These are phyloP conservation scores for Russula compacta DNA, from an alignment of 768 basidiomycete genomes.

Conservation along the genomic window DNA sequence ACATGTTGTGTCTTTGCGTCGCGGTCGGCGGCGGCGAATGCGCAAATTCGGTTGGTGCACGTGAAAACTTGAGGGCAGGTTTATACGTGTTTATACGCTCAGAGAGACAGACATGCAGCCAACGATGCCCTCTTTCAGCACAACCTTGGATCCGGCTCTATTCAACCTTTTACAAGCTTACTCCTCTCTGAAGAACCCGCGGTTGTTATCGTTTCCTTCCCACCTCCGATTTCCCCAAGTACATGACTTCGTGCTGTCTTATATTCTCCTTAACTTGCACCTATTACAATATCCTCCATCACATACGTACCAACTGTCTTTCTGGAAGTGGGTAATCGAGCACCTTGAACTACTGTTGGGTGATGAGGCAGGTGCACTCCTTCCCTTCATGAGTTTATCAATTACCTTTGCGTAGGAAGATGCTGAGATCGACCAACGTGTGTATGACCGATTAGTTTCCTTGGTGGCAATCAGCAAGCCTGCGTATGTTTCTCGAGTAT, in stretches of 20 bases:
- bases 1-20: neutral
- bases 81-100: slow-evolving; percentile 1
- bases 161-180: slow-evolving; percentile 44
- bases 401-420: slow-evolving; percentile 30
- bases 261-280: slow-evolving; percentile 44
- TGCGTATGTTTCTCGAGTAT: slow-evolving; percentile 24
- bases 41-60: neutral
- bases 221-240: slow-evolving; percentile 31
- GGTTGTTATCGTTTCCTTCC: slow-evolving; percentile 34
- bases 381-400: slow-evolving; percentile 10
- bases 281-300: slow-evolving; percentile 56
- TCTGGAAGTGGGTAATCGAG: slow-evolving; percentile 67
- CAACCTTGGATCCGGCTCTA: slow-evolving; percentile 17
- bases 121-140: neutral
- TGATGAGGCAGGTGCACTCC: slow-evolving; percentile 38
- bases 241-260: slow-evolving; percentile 47
- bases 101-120: too few relatives aligned
- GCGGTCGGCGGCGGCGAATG: neutral
- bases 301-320: slow-evolving; percentile 46
- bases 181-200: slow-evolving; percentile 41
- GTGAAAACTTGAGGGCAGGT: slow-evolving; percentile 11
- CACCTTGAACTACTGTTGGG: slow-evolving; percentile 39
- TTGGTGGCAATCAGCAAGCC: slow-evolving; percentile 30
- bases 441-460: slow-evolving; percentile 55
- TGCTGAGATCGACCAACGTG: slow-evolving; percentile 51